phyloP scores from a whole-genome alignment of 176 grass and related monocot genomes.

The Dactylis glomerata region DNA sequence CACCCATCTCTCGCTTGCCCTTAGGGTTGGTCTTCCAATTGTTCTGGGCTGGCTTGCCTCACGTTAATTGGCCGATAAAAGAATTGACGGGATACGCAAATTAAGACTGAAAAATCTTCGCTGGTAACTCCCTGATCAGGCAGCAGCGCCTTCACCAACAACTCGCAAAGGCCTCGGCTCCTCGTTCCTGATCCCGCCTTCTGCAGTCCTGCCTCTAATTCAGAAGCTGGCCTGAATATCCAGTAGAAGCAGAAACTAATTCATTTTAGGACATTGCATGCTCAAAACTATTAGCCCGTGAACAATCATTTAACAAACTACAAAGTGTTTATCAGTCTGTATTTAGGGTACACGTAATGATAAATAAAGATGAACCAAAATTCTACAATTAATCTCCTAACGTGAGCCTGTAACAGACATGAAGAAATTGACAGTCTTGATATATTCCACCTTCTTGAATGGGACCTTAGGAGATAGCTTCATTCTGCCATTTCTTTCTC shows the following conservation, averaged over 20 bases:
- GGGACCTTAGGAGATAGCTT: background rate
- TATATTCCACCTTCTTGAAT: background rate
- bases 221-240: background rate
- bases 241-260: background rate
- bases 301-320: background rate
- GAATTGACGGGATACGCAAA: background rate
- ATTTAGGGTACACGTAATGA: background rate
- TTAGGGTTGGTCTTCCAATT: conserved; percentile 13
- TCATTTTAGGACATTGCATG: background rate
- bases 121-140: no score
- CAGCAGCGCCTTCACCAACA: no score
- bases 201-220: no score
- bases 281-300: background rate
- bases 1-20: conserved; percentile 11
- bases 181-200: no score
- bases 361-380: background rate
- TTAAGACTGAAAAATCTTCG: background rate
- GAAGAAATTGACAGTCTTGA: background rate
- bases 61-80: background rate
- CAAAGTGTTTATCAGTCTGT: background rate
- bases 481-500: background rate
- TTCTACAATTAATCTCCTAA: background rate
- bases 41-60: background rate
- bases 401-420: background rate
- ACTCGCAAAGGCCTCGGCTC: background rate